Evolutionary conservation across 2,329 filamentous ascomycete species (phyloP).

Genomic region (Aspergillus sp.): DNA sequence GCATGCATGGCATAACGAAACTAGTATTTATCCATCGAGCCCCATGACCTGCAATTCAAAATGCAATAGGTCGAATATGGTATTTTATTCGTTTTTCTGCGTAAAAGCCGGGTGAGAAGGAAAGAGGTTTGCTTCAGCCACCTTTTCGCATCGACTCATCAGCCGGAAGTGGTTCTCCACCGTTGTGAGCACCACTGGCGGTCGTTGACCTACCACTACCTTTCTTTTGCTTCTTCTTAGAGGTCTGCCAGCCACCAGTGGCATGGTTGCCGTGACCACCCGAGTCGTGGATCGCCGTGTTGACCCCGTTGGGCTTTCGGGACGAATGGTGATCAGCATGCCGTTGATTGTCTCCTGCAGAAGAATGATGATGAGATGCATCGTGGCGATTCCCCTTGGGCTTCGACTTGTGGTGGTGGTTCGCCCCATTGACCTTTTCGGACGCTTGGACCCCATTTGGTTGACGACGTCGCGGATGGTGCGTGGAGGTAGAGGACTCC

Average conservation of each 20-base stretch:
- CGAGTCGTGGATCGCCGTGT: conserved; percentile 18
- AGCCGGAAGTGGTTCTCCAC: conserved; percentile 32
- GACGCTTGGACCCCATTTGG: conserved; percentile 22
- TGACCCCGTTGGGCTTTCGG: conserved; percentile 26
- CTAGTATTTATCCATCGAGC: neutral
- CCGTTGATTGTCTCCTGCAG: conserved; percentile 21
- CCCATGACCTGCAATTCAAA: no score
- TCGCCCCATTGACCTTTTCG: conserved; percentile 28
- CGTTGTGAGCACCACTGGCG: conserved; percentile 18
- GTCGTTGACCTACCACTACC: conserved; percentile 28
- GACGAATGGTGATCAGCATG: conserved; percentile 17
- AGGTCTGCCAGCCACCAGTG: conserved; percentile 36
- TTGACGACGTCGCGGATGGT: conserved; percentile 23
- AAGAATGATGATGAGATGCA: conserved; percentile 11
- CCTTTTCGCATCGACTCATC: conserved; percentile 41
- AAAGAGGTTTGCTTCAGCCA: conserved; percentile 23
- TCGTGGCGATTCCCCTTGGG: conserved; percentile 26
- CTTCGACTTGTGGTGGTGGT: conserved; percentile 29
- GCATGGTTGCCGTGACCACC: conserved; percentile 7
- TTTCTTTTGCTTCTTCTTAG: conserved; percentile 37
- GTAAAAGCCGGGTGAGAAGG: no score
- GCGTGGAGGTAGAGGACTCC: conserved; percentile 17
- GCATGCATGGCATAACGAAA: neutral
- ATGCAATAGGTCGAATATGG: no score
- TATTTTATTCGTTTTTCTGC: neutral